Evolutionary conservation across 2,329 filamentous ascomycete genomes (phyloP), one percentile per base, ranked within the genome.

Genomic region (Zopfia rhizophila): DNA sequence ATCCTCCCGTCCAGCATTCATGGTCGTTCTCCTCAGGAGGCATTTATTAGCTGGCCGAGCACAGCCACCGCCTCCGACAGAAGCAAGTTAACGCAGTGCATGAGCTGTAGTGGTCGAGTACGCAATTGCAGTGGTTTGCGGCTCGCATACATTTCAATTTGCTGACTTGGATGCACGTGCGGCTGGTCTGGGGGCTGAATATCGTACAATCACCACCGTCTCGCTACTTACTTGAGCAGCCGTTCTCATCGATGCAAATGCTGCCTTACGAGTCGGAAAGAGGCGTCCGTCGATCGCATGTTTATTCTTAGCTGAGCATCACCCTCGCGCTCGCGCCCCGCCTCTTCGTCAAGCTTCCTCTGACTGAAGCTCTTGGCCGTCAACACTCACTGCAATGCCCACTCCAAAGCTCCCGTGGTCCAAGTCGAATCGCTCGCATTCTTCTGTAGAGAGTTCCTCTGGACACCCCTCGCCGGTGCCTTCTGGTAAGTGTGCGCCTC

Each of bases 341-440:
- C 54, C 45, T 47, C 39, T 21, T 40, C 45, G 19, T 33, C 22
- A 31, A 53, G 50, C 53, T 49, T 38, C 45, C 27, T 24, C 33
- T 33, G 25, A 37, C 28, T 39, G 55, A 50, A 53, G 50, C 55
- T 53, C 51, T 58, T 53, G 55, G 43, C 55, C 47, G 36, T 37
- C 47, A 33, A 53, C 18, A 25, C 53, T 13, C 14, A 27, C 60
- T 68, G 68, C 61, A 45, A 73, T 72, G 70, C 66, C 68, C 59
- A 18, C 41, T 39, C 64, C 66, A 43, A 67, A 65, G 59, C 63
- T 68, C 41, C 63, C 66, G 31, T 71, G 63, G 68, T 60, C 57
- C 49, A 72, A 71, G 68, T 64, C 64, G 61, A 72, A 71, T 32
- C 61, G 61, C 47, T 70, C 70, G 60, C 68, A 72, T 53, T 60